Conservation (phyloP, 139 green algal genomes). For the Desmodesmus armatus region DNA sequence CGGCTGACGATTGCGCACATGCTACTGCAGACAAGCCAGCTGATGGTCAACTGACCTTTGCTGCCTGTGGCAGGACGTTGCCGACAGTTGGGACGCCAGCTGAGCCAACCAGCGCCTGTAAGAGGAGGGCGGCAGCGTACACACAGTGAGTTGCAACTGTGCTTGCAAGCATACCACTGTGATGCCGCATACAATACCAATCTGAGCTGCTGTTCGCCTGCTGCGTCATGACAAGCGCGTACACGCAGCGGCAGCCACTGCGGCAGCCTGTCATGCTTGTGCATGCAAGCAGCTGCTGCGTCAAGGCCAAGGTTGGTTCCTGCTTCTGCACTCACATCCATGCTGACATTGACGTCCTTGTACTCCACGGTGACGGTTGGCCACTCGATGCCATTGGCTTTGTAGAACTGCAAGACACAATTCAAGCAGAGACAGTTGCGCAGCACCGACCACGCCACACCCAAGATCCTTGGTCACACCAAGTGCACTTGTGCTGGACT, state of each 20-base stretch:
- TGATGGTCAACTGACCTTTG: constrained; percentile 11
- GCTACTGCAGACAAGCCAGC: not conserved
- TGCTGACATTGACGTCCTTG: not conserved
- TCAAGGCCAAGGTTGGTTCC: not conserved
- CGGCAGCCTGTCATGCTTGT: too few relatives aligned
- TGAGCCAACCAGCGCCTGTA: constrained; percentile 31
- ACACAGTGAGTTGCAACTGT: not conserved
- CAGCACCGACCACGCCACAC: too few relatives aligned
- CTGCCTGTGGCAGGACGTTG: constrained; percentile 10
- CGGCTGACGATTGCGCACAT: too few relatives aligned
- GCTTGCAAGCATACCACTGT: not conserved
- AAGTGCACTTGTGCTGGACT: not conserved
- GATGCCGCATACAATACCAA: not conserved
- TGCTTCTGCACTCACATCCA: not conserved
- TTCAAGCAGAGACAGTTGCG: too few relatives aligned
- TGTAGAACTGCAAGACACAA: not conserved
- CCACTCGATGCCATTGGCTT: constrained; percentile 21
- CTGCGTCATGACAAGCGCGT: not conserved
- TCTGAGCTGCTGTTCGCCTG: not conserved
- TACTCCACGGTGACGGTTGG: constrained; percentile 5
- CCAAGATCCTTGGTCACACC: too few relatives aligned
- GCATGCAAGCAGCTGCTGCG: not conserved
- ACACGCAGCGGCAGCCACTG: too few relatives aligned
- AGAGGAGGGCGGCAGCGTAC: not conserved
- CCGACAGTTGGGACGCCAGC: constrained; percentile 26